Evolutionary conservation across 257 asterid species (phyloP).

Genomic region (Ligustrum vulgare): DNA sequence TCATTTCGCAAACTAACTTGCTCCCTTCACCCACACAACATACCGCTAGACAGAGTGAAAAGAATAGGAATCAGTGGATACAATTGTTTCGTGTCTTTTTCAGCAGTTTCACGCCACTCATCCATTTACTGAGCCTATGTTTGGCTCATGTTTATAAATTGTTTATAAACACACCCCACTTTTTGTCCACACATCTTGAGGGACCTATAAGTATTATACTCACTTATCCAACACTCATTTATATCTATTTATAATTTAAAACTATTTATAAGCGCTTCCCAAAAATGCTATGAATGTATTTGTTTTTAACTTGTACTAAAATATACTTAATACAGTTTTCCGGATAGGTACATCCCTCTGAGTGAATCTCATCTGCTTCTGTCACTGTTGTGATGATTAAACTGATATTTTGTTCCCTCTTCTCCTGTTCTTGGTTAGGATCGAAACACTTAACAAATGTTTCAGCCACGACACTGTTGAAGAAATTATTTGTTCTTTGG

Average conservation of each 20-base stretch:
- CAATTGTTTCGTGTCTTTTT: not conserved
- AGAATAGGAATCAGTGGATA: not conserved
- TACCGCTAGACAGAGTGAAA: not conserved
- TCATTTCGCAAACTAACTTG: not conserved
- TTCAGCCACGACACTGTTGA: slow-evolving; percentile 88
- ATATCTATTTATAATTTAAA: too few relatives aligned
- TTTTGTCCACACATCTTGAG: too few relatives aligned
- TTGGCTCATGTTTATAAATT: too few relatives aligned
- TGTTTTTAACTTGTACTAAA: not conserved
- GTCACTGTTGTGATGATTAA: slow-evolving; percentile 2
- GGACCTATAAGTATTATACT: too few relatives aligned
- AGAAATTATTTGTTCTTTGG: slow-evolving; percentile 86
- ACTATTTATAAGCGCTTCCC: too few relatives aligned
- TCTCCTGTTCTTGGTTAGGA: slow-evolving; percentile 50
- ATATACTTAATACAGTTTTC: not conserved
- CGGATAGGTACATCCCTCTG: slow-evolving; percentile 14
- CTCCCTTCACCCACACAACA: not conserved
- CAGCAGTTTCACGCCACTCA: not conserved
- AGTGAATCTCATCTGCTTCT: not conserved
- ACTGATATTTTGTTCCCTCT: slow-evolving; percentile 24
- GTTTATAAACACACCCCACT: too few relatives aligned
- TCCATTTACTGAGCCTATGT: slow-evolving; percentile 3
- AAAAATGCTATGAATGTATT: not conserved
- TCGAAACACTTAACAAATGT: slow-evolving; percentile 67
- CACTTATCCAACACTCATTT: too few relatives aligned